Conservation (phyloP, 805 yeast genomes). For the Lipomyces sp. region DNA sequence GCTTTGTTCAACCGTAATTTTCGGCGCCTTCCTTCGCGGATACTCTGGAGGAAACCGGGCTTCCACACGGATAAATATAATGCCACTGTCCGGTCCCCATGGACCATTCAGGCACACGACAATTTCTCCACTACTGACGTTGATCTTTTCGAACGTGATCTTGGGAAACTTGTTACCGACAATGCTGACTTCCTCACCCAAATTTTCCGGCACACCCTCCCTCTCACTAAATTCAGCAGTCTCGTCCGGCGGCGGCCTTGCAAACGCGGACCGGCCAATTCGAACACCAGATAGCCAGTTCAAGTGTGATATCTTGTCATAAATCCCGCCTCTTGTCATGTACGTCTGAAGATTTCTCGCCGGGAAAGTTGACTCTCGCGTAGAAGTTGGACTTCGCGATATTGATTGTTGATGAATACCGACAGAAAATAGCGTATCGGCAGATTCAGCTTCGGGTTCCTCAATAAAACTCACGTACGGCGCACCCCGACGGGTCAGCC, state of each 20-base stretch:
- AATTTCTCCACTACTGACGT: slow-evolving; percentile 82
- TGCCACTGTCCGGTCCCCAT: slow-evolving; percentile 56
- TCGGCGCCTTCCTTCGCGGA: slow-evolving; percentile 62
- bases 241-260: slow-evolving; percentile 22
- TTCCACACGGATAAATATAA: slow-evolving; percentile 70
- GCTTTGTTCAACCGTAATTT: slow-evolving; percentile 76
- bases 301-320: slow-evolving; percentile 61
- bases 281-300: slow-evolving; percentile 94
- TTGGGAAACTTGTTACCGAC: slow-evolving; percentile 91
- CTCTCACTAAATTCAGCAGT: slow-evolving; percentile 38
- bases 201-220: slow-evolving; percentile 55
- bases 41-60: slow-evolving; percentile 74
- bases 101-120: slow-evolving; percentile 82
- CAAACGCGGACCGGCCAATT: slow-evolving; percentile 60
- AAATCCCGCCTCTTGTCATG: slow-evolving; percentile 35
- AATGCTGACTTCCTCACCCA: slow-evolving; percentile 89
- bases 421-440: not conserved
- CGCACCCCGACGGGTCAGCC: slow-evolving; percentile 51
- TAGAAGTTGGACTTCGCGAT: not conserved
- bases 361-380: not conserved
- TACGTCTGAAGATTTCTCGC: slow-evolving; percentile 8
- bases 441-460: slow-evolving; percentile 51
- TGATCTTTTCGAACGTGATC: slow-evolving; percentile 80
- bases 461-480: slow-evolving; percentile 55
- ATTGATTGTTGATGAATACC: not conserved